Conservation (phyloP, 805 yeast genomes). For the Yarrowia divulgata region DNA sequence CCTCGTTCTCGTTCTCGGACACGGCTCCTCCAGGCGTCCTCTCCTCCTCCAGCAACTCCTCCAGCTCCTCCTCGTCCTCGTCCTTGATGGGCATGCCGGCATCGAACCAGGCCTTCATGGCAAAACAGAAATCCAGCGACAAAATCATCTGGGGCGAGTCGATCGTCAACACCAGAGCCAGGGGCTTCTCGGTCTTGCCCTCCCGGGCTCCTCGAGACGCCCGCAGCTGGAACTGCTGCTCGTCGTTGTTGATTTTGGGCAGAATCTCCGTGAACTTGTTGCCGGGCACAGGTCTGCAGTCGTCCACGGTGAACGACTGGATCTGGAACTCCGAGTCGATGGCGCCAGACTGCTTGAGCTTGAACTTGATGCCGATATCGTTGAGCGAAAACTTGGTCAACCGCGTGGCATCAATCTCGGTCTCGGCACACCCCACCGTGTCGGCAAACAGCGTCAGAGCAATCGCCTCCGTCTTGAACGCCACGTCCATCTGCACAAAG, state of each 20-base stretch:
- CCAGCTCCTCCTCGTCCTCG: constrained; percentile 40
- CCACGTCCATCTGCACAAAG: constrained; percentile 34
- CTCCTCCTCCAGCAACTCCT: constrained; percentile 39
- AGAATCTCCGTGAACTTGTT: constrained; percentile 82
- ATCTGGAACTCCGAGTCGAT: constrained; percentile 67
- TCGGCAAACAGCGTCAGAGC: constrained; percentile 57
- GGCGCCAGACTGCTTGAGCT: constrained; percentile 61
- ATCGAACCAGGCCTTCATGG: constrained; percentile 70
- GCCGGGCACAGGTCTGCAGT: constrained; percentile 65
- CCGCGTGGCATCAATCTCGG: constrained; percentile 47
- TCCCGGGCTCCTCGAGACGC: constrained; percentile 46
- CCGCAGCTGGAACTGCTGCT: constrained; percentile 73
- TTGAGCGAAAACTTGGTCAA: constrained; percentile 68
- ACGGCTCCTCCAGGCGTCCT: not conserved
- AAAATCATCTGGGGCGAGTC: constrained; percentile 82
- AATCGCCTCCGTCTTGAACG: constrained; percentile 66
- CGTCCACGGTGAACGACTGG: constrained; percentile 78
- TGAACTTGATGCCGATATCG: constrained; percentile 60
- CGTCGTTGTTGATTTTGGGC: constrained; percentile 68
- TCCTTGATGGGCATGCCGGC: constrained; percentile 53
- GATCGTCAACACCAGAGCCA: constrained; percentile 65
- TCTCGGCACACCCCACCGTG: constrained; percentile 44
- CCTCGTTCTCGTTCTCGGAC: constrained; percentile 1
- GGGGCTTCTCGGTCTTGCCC: constrained; percentile 51
- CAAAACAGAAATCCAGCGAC: constrained; percentile 85